Conservation (phyloP, 106 monocot genomes). For the Dendrobium catenatum region DNA sequence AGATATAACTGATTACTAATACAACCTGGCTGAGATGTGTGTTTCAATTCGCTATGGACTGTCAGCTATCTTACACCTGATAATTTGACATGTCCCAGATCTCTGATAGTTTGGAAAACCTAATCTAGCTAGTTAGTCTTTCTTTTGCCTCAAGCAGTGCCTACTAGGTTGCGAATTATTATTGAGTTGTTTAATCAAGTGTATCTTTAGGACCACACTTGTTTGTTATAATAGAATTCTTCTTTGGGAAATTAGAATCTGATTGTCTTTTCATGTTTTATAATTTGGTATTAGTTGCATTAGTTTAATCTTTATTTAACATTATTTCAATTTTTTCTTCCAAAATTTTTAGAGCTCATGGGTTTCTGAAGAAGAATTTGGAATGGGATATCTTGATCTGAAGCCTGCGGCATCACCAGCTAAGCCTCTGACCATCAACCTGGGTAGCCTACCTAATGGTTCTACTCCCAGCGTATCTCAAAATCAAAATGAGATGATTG, state of each 20-base stretch:
- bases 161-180: not conserved
- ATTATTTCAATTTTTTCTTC: not conserved
- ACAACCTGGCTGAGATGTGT: not conserved
- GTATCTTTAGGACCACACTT: not conserved
- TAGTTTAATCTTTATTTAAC: not conserved
- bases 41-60: not conserved
- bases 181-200: not conserved
- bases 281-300: not conserved
- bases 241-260: not conserved
- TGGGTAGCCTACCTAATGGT: constrained; percentile 18
- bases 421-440: constrained; percentile 34
- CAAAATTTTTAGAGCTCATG: constrained; percentile 62
- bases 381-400: constrained; percentile 78
- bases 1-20: not conserved
- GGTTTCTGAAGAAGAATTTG: constrained; percentile 95
- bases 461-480: constrained; percentile 10
- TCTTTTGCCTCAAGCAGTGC: not conserved
- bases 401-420: constrained; percentile 48
- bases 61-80: not conserved
- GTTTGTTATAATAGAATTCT: not conserved
- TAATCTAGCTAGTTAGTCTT: not conserved
- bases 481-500: constrained; percentile 21
- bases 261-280: not conserved
- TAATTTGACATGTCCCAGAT: not conserved
- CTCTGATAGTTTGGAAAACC: not conserved